These are phyloP conservation scores for Phytophthora hibernalis DNA, from an alignment of 352 stramenopile genomes.

Conservation along the genomic window DNA sequence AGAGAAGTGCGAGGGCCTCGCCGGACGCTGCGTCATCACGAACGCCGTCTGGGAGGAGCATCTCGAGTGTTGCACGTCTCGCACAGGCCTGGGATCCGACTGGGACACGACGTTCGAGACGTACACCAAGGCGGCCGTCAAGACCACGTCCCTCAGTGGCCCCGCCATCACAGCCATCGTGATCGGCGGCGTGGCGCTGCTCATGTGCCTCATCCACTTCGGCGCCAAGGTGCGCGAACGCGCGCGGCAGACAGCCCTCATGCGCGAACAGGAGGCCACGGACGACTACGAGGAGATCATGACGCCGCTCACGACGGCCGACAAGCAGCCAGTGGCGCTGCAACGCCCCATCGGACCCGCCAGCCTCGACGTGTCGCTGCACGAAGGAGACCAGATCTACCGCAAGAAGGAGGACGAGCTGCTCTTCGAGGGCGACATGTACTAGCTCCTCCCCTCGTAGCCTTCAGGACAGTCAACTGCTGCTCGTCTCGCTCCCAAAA, in stretches of 20 bases:
- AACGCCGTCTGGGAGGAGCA: slow-evolving; percentile 88
- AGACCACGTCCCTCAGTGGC: slow-evolving; percentile 66
- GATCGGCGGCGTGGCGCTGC: slow-evolving; percentile 80
- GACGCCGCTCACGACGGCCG: slow-evolving; percentile 81
- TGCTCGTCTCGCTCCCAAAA: slow-evolving; percentile 29
- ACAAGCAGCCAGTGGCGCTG: slow-evolving; percentile 69
- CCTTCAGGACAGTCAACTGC: slow-evolving; percentile 24
- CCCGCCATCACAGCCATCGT: slow-evolving; percentile 82
- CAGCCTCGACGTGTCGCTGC: slow-evolving; percentile 81
- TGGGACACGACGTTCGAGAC: slow-evolving; percentile 79
- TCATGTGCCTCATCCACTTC: slow-evolving; percentile 86
- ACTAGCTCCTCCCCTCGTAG: slow-evolving; percentile 59
- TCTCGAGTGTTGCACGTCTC: slow-evolving; percentile 79
- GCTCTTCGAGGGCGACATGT: slow-evolving; percentile 92
- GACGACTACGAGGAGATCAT: slow-evolving; percentile 93
- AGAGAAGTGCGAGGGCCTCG: slow-evolving; percentile 78
- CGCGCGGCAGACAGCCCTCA: slow-evolving; percentile 81
- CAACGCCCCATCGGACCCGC: slow-evolving; percentile 70
- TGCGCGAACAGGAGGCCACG: slow-evolving; percentile 88
- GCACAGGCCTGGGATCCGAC: slow-evolving; percentile 57
- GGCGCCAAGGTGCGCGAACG: slow-evolving; percentile 84
- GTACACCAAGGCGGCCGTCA: slow-evolving; percentile 64
- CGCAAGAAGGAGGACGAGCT: slow-evolving; percentile 83
- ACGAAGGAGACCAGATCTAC: slow-evolving; percentile 91
- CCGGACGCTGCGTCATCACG: slow-evolving; percentile 82